Evolutionary conservation across 148 eudicot genomes (phyloP), one percentile per base, ranked within the genome.

Genomic region (Vaccinium macrocarpon): DNA sequence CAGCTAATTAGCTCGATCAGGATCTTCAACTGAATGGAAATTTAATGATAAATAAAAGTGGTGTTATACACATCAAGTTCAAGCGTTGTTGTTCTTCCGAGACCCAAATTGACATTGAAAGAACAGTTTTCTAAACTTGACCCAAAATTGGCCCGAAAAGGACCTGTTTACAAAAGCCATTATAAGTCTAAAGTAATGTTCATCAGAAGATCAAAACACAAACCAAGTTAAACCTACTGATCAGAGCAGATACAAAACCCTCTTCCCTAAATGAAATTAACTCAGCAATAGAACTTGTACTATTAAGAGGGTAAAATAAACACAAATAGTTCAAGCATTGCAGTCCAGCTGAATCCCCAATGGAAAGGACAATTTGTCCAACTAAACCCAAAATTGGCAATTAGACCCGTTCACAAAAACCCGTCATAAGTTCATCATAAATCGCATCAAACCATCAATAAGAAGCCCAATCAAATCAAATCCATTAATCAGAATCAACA

Each of bases 401-500:
- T 15, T 3, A 1, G 29, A 78, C 1, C 64, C 81, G 13, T 15
- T 53, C 18, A 29, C 35, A 4, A 42, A 56, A 80, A 42, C 72
- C 72, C 53, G 21, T 38, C 53, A 21, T 6, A 9, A 57, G 72
- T 57, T 56, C 21, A 35, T 32, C n/a, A 5, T 4, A 18, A 32
- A 29, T 79, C 70, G 50, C 62, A 56, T 56, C 68, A 55, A 8
- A 57, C 29, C 1, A 56, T 19, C 82, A 57, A 57, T 35, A 19
- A 62, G n/a, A 64, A 21, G n/a, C 42, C 35, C 49, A 55, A 56
- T 64, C 51, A 55, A 18, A 57, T 57, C 82, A 81, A 81, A 81
- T 42, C 83, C 82, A 61, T 59, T 21, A 21, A 21, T 50, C 78
- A 46, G 49, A 52, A 72, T 35, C 53, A 53, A 16, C 9, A 29